These are phyloP conservation scores for Sechiopsis laciniata DNA, from an alignment of 306 rosid genomes.

Conservation along the genomic window DNA sequence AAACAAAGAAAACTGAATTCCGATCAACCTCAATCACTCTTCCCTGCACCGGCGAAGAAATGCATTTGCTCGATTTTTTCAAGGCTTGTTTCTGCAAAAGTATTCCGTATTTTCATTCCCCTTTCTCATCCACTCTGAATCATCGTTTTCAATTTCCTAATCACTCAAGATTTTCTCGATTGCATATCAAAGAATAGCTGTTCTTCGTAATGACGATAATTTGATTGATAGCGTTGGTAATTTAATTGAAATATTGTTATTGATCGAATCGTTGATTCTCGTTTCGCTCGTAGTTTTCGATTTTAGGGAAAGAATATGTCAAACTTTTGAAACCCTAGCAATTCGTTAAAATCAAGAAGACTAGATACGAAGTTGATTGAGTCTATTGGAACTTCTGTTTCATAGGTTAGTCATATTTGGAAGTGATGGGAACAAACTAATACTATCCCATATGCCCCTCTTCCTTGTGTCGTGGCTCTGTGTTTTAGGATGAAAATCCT, in stretches of 20 bases:
- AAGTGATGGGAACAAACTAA: background rate
- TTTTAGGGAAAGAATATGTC: constrained; percentile 53
- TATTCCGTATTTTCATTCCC: background rate
- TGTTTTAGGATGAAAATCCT: too few relatives aligned
- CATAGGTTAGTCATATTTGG: constrained; percentile 28
- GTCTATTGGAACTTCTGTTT: constrained; percentile 58
- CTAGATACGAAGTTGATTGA: constrained; percentile 50
- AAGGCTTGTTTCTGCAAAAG: constrained; percentile 77
- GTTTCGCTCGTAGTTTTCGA: background rate
- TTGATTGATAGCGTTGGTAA: constrained; percentile 61
- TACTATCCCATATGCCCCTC: background rate
- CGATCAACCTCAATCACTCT: constrained; percentile 27
- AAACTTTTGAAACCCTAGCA: constrained; percentile 59
- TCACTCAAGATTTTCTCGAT: background rate
- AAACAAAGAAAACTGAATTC: background rate
- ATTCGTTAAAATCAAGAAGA: constrained; percentile 58
- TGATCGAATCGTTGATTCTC: background rate
- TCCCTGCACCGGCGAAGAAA: constrained; percentile 25
- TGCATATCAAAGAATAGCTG: constrained; percentile 32
- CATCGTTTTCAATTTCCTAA: background rate
- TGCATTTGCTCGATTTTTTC: constrained; percentile 42
- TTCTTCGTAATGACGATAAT: constrained; percentile 71
- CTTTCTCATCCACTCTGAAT: background rate
- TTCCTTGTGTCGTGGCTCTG: background rate
- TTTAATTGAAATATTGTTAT: constrained; percentile 36